Evolutionary conservation across 2,329 filamentous ascomycete genomes (phyloP).

Genomic region (Colletotrichum theobromicola): DNA sequence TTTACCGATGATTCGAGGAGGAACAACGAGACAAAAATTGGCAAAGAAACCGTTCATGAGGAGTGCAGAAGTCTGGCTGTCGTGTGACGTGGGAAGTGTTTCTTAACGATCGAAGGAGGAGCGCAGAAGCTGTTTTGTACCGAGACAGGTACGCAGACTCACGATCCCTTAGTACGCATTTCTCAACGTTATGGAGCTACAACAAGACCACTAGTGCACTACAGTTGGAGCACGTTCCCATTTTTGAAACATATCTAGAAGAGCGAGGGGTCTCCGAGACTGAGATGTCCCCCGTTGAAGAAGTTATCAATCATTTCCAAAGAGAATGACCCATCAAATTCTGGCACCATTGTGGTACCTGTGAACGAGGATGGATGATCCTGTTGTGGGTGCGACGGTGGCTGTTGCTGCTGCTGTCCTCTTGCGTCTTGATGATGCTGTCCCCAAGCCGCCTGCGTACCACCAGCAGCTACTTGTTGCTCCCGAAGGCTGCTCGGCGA

Average conservation of each 20-base stretch:
- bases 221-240: background rate
- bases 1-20: background rate
- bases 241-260: constrained; percentile 5
- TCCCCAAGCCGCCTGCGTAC: background rate
- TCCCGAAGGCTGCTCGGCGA: background rate
- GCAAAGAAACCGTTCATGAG: too few relatives aligned
- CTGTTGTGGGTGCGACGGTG: background rate
- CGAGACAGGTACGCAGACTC: background rate
- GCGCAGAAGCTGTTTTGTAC: background rate
- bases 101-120: background rate
- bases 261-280: constrained; percentile 18
- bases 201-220: background rate
- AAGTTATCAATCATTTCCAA: constrained; percentile 18
- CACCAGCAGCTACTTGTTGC: background rate
- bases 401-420: background rate
- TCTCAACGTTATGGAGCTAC: background rate
- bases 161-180: background rate
- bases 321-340: constrained; percentile 8
- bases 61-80: background rate
- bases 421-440: background rate
- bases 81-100: background rate
- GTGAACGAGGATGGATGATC: background rate
- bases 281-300: constrained; percentile 17
- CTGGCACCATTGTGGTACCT: background rate
- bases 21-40: background rate